phyloP scores from a whole-genome alignment of 768 basidiomycete species.

The Boletus patriciae region DNA sequence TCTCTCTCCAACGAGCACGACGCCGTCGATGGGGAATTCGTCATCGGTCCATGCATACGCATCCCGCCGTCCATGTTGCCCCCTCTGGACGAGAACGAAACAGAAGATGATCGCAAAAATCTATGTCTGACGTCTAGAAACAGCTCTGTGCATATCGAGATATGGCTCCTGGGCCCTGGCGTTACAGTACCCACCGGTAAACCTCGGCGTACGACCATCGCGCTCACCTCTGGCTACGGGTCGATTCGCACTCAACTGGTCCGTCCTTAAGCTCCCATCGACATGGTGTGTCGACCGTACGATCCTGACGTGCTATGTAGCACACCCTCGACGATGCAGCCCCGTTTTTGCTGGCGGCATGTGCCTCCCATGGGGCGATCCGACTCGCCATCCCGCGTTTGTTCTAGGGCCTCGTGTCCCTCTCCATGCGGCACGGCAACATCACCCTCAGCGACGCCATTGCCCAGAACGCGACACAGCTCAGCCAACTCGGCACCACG shows the following conservation, averaged over 20 bases:
- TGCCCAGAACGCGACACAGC: slow-evolving; percentile 7
- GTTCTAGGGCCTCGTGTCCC: slow-evolving; percentile 23
- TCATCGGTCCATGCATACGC: slow-evolving; percentile 42
- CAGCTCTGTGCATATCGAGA: slow-evolving; percentile 39
- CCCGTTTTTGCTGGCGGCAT: slow-evolving; percentile 19
- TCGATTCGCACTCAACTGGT: too few relatives aligned
- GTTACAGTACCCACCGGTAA: too few relatives aligned
- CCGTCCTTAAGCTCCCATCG: background rate
- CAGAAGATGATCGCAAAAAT: slow-evolving; percentile 42
- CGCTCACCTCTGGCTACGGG: too few relatives aligned
- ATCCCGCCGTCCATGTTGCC: slow-evolving; percentile 43
- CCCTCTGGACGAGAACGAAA: slow-evolving; percentile 36
- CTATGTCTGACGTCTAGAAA: slow-evolving; percentile 35
- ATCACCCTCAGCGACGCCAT: slow-evolving; percentile 11
- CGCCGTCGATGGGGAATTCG: slow-evolving; percentile 34
- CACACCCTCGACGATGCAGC: slow-evolving; percentile 7
- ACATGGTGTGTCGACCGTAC: background rate
- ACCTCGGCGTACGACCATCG: slow-evolving; percentile 14
- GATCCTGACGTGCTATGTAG: slow-evolving; percentile 10
- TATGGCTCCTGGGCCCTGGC: slow-evolving; percentile 35
- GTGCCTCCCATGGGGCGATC: slow-evolving; percentile 14
- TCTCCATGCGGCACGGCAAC: slow-evolving; percentile 21
- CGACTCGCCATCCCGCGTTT: slow-evolving; percentile 18
- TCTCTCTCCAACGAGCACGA: slow-evolving; percentile 12
- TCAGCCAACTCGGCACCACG: slow-evolving; percentile 17